phyloP scores from a whole-genome alignment of 2,329 filamentous ascomycete genomes.

The Tympanopsis confertula region DNA sequence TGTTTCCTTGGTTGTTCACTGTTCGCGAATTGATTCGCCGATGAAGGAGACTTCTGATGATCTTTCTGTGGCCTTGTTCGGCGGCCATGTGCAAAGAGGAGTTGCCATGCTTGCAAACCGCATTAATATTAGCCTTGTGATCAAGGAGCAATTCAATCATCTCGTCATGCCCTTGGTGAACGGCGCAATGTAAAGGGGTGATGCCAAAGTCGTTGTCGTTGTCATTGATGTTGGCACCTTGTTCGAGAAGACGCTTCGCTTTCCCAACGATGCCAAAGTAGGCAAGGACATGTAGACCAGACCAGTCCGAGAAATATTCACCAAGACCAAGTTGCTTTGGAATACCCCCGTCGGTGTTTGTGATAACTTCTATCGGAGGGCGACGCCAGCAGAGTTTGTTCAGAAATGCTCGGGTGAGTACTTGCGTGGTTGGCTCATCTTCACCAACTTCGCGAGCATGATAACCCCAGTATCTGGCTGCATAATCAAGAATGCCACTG shows the following conservation, averaged over 20 bases:
- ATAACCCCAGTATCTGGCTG: constrained; percentile 14
- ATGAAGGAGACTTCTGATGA: constrained; percentile 11
- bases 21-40: constrained; percentile 7
- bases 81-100: constrained; percentile 1
- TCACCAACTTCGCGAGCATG: constrained; percentile 14
- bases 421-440: constrained; percentile 16
- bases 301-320: constrained; percentile 15
- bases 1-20: constrained; percentile 9
- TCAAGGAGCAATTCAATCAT: constrained; percentile 10
- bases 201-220: not conserved
- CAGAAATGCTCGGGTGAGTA: constrained; percentile 16
- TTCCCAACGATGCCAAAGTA: constrained; percentile 14
- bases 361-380: constrained; percentile 6
- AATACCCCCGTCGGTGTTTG: constrained; percentile 6
- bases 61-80: constrained; percentile 11
- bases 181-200: not conserved
- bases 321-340: constrained; percentile 12
- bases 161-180: not conserved
- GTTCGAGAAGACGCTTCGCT: constrained; percentile 1
- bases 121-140: constrained; percentile 12
- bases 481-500: constrained; percentile 12
- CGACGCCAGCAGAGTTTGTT: constrained; percentile 18
- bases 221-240: not conserved
- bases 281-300: constrained; percentile 13
- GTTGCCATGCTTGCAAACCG: constrained; percentile 1